Conservation (phyloP, 805 yeast species). For the Ogataea degrootiae region DNA sequence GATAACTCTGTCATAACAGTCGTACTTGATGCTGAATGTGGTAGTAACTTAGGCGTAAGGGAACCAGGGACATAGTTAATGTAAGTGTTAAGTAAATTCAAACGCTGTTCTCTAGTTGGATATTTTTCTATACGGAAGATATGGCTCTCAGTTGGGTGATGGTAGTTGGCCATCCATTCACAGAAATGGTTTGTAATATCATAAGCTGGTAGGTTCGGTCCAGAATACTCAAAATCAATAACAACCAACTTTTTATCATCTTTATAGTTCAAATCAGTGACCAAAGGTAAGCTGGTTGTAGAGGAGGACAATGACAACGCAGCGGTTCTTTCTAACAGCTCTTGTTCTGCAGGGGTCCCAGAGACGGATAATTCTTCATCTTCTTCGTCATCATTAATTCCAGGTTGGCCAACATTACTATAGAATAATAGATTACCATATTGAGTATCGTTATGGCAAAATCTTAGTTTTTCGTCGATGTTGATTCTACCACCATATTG, state of each 20-base stretch:
- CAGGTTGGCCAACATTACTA: constrained; percentile 24
- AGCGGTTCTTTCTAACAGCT: constrained; percentile 15
- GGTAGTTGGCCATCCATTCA: constrained; percentile 97
- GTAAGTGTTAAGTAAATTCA: constrained; percentile 73
- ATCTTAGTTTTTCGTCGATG: constrained; percentile 52
- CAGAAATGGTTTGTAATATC: constrained; percentile 91
- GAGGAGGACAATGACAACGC: constrained; percentile 15
- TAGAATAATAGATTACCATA: constrained; percentile 82
- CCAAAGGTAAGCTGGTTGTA: constrained; percentile 21
- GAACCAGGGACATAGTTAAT: constrained; percentile 51
- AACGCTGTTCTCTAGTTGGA: constrained; percentile 66
- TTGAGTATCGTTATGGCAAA: constrained; percentile 96
- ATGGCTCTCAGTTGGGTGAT: constrained; percentile 51
- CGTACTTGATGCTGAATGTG: constrained; percentile 7
- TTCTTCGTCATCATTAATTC: constrained; percentile 19
- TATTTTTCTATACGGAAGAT: constrained; percentile 50
- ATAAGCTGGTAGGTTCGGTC: constrained; percentile 81
- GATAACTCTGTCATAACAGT: constrained; percentile 7
- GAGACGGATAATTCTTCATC: background rate
- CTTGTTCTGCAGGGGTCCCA: constrained; percentile 5
- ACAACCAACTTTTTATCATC: constrained; percentile 74
- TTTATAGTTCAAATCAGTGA: constrained; percentile 26
- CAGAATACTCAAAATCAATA: constrained; percentile 94
- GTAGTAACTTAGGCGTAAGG: constrained; percentile 21
- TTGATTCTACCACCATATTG: constrained; percentile 39